phyloP scores from a whole-genome alignment of 2,329 filamentous ascomycete species.

The Helotiales sp. region DNA sequence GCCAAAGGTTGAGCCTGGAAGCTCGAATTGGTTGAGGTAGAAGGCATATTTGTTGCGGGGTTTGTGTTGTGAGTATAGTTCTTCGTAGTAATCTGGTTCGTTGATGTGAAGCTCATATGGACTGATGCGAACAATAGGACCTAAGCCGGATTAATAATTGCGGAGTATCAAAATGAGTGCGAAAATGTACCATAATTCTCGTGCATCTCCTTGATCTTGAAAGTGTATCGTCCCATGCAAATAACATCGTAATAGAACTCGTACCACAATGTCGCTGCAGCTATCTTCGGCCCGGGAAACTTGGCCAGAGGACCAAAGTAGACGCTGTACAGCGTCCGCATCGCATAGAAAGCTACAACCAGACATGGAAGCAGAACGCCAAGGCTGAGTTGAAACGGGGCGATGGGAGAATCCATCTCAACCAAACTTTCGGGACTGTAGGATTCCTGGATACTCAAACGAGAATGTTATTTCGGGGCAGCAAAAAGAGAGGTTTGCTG shows the following conservation, averaged over 20 bases:
- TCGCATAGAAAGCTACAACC: not conserved
- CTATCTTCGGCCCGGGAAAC: conserved; percentile 30
- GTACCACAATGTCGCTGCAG: conserved; percentile 28
- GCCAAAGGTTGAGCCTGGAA: conserved; percentile 20
- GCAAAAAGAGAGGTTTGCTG: no score
- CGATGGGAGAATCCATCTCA: not conserved
- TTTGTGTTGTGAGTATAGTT: conserved; percentile 19
- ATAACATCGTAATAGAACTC: conserved; percentile 8
- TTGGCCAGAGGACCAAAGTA: conserved; percentile 4
- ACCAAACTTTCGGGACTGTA: not conserved
- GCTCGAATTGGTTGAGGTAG: conserved; percentile 16
- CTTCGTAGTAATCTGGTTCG: conserved; percentile 25
- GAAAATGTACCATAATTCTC: conserved; percentile 39
- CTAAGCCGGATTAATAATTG: not conserved
- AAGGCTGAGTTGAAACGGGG: not conserved
- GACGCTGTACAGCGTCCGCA: not conserved
- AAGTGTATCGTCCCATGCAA: conserved; percentile 32
- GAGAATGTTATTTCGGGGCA: no score
- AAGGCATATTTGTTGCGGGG: conserved; percentile 16
- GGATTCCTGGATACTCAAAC: no score
- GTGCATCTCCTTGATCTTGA: conserved; percentile 44
- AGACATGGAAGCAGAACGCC: not conserved
- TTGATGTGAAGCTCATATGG: conserved; percentile 22
- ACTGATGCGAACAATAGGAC: conserved; percentile 25
- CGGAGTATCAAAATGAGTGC: not conserved